Evolutionary conservation across 2,329 filamentous ascomycete genomes (phyloP), one percentile per base, ranked within the genome.

Genomic region (Claviceps fusiformis): DNA sequence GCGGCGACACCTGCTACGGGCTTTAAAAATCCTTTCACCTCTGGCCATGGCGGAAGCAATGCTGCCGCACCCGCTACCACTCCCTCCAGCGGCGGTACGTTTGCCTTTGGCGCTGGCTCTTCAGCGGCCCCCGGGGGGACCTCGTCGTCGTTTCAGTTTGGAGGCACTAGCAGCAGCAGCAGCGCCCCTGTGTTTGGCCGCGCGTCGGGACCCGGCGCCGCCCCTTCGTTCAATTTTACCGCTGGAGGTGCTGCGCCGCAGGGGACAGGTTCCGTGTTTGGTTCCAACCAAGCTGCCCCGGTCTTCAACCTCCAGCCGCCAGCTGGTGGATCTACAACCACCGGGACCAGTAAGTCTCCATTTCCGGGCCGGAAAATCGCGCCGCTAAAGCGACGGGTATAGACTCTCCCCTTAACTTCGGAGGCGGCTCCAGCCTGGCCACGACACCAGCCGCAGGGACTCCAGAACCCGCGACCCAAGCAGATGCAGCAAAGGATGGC

Each of bases 401-500:
- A 78, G 76, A 79, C 71, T 76, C 76, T 66, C 76, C 77, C 59
- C 75, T 78, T 61, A 76, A 74, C 63, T 73, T 81, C 65, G 78
- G 77, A 60, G 78, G 77, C 62, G 78, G 78, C 61, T 82, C 79
- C 57, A 82, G 79, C 67, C 69, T 82, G 67, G 79, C 78, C 53
- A 81, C 78, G 43, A 82, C 79, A 60, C 79, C 79, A 58, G 77
- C 77, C 60, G 75, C 73, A 60, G 78, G 78, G 60, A 82, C 79
- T 52, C 79, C 79, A 59, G 79, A 82, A 68, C 78, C 79, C 59
- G 71, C 76, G 58, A 67, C 72, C 57, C 70, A 73, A 58, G 67
- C 69, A 61, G 72, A 74, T 61, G 70, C 72, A 61, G 68, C 69
- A 62, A 71, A 71, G 50, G 61, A 60, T 44, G 64, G 57, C 45